Evolutionary conservation across 1,284 basidiomycete genomes (phyloP), one percentile per base, ranked within the genome.

Genomic region (Trametes polyzona): DNA sequence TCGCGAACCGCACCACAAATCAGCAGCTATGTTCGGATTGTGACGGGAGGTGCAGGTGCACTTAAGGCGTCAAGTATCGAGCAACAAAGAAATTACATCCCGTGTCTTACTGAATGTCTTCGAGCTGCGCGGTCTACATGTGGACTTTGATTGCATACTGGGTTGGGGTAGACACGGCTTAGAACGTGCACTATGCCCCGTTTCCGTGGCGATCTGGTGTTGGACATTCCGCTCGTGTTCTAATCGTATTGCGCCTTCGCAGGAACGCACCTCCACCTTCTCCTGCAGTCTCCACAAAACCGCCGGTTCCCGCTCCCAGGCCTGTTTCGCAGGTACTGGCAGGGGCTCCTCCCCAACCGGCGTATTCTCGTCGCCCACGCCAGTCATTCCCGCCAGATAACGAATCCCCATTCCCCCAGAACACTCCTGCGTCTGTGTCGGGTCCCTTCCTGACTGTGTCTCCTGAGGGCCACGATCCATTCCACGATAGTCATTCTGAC

Each of bases 401-500:
- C 1, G 4, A 14, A 23, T 2, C 23, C 37, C 21, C 11, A 42
- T 11, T 29, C 33, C 1, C 21, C 41, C 16, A 24, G 40, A 5
- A 43, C 32, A 16, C 17, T 39, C 43, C 47, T 9, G 30, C 37
- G 4, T 58, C 55, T 21, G 30, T 48, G 7, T 61, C 59, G 16
- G 57, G 50, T 10, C 55, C 61, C 3, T 57, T 39, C 43, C 44
- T 59, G 11, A 49, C 46, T 16, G 55, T 57, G 3, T 57, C 57
- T 23, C 47, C 57, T 2, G 57, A 57, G 21, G 42, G 47, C 17
- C 48, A 55, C n/a, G 65, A 65, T 30, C 66, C 66, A 14, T 67
- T 65, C 33, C 48, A 61, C 23, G 64, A 65, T 41, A 39, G n/a
- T 11, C 57, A 51, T 41, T 51, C 59, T 16, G 65, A 65, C 46